Conservation (phyloP, 192 early-diverging fungal genomes). For the Coemansia sp. region DNA sequence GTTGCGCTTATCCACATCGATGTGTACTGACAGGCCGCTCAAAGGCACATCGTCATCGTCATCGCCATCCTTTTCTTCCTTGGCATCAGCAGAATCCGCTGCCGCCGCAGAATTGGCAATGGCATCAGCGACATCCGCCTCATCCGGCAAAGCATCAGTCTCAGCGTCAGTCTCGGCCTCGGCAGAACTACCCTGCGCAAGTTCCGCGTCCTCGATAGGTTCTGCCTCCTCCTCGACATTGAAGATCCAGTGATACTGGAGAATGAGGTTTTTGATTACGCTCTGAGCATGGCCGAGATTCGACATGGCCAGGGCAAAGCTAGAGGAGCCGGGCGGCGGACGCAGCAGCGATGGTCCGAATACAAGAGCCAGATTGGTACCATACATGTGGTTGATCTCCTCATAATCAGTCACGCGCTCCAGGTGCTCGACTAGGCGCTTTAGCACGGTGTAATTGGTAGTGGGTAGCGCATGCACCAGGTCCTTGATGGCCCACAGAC, state of each 20-base stretch:
- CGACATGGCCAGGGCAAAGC: slow-evolving; percentile 68
- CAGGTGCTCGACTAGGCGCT: slow-evolving; percentile 70
- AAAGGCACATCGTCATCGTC: slow-evolving; percentile 4
- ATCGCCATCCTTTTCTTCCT: too few relatives aligned
- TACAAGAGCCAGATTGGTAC: slow-evolving; percentile 88
- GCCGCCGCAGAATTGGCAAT: too few relatives aligned
- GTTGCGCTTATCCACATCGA: slow-evolving; percentile 13
- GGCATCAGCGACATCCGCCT: too few relatives aligned
- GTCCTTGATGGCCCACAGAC: slow-evolving; percentile 69
- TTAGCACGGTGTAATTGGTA: slow-evolving; percentile 65
- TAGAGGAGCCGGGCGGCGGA: slow-evolving; percentile 59
- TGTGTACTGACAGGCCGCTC: background rate
- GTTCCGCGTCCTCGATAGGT: slow-evolving; percentile 44
- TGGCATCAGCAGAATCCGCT: too few relatives aligned
- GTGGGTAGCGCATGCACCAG: slow-evolving; percentile 62
- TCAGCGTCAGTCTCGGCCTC: background rate
- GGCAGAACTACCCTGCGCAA: slow-evolving; percentile 2
- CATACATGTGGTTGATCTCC: slow-evolving; percentile 85
- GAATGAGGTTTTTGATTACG: slow-evolving; percentile 70
- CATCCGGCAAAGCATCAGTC: too few relatives aligned
- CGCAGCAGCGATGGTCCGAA: slow-evolving; percentile 90
- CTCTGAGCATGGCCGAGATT: slow-evolving; percentile 72
- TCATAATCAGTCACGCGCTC: slow-evolving; percentile 75
- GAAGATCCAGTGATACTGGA: slow-evolving; percentile 77
- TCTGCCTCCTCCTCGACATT: slow-evolving; percentile 65